A percentile compares a stretch with the other conserved stretches of the same genome.
Evolutionary conservation across 2,329 filamentous ascomycete species (phyloP).

Genomic region (Alternaria brassicae): DNA sequence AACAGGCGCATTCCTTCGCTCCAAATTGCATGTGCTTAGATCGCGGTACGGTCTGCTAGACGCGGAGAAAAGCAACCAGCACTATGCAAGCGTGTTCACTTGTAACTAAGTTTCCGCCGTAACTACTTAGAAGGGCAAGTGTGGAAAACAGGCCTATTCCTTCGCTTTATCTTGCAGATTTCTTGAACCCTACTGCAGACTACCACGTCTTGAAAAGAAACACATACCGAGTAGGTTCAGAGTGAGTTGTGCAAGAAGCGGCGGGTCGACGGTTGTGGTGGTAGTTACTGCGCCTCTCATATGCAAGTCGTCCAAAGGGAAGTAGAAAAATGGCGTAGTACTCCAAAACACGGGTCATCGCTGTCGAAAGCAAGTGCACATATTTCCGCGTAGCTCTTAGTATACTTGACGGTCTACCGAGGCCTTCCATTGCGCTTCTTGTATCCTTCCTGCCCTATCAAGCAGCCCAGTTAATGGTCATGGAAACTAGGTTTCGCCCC

Average conservation of each 20-base stretch:
- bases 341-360: no score
- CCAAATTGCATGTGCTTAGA: constrained; percentile 9
- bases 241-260: neutral
- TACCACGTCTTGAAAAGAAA: neutral
- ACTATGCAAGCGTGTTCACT: neutral
- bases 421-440: no score
- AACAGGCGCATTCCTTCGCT: constrained; percentile 18
- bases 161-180: constrained; percentile 13
- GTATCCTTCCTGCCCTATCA: neutral
- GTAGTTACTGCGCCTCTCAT: neutral
- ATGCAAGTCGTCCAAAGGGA: no score
- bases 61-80: constrained; percentile 7
- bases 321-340: no score
- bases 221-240: neutral
- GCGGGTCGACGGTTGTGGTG: neutral
- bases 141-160: constrained; percentile 16
- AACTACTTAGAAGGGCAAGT: constrained; percentile 4
- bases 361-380: neutral
- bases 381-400: neutral
- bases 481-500: neutral
- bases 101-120: neutral
- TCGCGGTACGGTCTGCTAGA: neutral
- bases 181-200: neutral
- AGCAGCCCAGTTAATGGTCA: neutral
- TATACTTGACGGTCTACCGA: no score